Percentiles rank a stretch among this genome's conserved stretches.
These are phyloP conservation scores for Metschnikowia baotianmanensis DNA, from an alignment of 805 yeast genomes.

Conservation along the genomic window DNA sequence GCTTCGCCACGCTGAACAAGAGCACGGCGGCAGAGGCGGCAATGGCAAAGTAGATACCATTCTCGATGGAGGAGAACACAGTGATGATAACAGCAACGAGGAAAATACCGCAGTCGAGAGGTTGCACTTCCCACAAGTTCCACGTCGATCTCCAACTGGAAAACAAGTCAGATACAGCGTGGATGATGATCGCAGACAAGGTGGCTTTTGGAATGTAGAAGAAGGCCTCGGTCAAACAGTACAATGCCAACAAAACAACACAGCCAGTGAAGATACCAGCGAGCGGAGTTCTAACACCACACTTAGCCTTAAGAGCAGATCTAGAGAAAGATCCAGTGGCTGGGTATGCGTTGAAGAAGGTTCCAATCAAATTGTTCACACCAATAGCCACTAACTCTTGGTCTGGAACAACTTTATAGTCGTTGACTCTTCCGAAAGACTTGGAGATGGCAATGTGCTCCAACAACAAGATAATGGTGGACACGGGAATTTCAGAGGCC, in stretches of 20 bases:
- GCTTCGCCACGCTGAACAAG: conserved; percentile 72
- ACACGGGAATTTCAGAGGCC: conserved; percentile 81
- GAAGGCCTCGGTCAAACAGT: conserved; percentile 79
- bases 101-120: conserved; percentile 73
- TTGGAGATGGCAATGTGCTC: conserved; percentile 94
- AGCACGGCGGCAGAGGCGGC: conserved; percentile 77
- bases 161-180: conserved; percentile 85
- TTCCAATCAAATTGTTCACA: conserved; percentile 83
- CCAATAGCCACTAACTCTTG: conserved; percentile 95
- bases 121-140: conserved; percentile 69
- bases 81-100: conserved; percentile 69
- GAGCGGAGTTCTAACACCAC: conserved; percentile 92
- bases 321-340: conserved; percentile 95
- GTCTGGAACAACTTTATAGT: conserved; percentile 86
- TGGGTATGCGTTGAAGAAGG: conserved; percentile 91
- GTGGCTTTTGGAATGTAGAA: conserved; percentile 90
- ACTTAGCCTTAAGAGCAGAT: conserved; percentile 90
- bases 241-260: conserved; percentile 83
- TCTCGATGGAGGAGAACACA: conserved; percentile 76
- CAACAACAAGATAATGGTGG: conserved; percentile 74
- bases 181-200: conserved; percentile 83
- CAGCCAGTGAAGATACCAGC: conserved; percentile 90
- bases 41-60: conserved; percentile 88
- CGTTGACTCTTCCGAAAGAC: conserved; percentile 90
- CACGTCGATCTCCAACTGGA: conserved; percentile 66